phyloP scores from a whole-genome alignment of 371 early-diverging fungal genomes.

The Apophysomyces trapeziformis region DNA sequence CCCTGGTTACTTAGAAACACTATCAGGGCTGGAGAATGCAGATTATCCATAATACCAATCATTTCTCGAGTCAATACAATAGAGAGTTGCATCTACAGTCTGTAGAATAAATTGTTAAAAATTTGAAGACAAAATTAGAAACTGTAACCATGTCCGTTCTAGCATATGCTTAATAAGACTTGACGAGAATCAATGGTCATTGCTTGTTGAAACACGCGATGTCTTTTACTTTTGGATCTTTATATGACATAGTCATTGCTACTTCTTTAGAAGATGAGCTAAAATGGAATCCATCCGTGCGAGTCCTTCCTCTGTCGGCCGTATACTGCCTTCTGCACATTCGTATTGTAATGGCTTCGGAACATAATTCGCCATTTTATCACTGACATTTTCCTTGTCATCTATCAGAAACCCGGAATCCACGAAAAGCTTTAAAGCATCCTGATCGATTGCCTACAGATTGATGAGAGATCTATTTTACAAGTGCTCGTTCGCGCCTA shows the following conservation, averaged over 20 bases:
- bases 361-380: slow-evolving; percentile 13
- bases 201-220: no score
- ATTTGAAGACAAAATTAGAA: no score
- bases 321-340: slow-evolving; percentile 32
- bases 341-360: slow-evolving; percentile 25
- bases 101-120: no score
- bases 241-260: background rate
- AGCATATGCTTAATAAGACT: no score
- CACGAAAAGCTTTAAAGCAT: slow-evolving; percentile 26
- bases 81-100: no score
- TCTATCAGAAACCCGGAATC: slow-evolving; percentile 31
- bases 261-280: slow-evolving; percentile 24
- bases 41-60: background rate
- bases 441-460: slow-evolving; percentile 29
- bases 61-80: background rate
- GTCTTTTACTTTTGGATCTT: no score
- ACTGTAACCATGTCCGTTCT: no score
- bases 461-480: background rate
- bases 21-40: background rate
- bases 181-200: no score
- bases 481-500: slow-evolving; percentile 4
- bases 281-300: slow-evolving; percentile 45
- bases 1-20: background rate
- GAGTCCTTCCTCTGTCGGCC: slow-evolving; percentile 48
- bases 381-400: slow-evolving; percentile 14